These are phyloP conservation scores for Kwoniella sp. DNA, from an alignment of 768 basidiomycete genomes.

Conservation along the genomic window DNA sequence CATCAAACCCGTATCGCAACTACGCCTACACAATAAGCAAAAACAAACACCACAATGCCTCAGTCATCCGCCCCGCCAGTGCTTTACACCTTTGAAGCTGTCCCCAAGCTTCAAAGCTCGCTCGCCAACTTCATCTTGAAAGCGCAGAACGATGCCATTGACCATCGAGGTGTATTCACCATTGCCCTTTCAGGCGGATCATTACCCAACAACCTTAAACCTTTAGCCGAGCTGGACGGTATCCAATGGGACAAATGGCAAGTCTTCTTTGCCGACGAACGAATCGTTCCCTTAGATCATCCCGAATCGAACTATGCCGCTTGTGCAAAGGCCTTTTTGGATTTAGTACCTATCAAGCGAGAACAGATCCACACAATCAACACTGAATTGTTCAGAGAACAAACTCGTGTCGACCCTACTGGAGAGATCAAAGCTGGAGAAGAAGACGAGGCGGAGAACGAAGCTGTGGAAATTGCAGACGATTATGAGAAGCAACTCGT, in stretches of 20 bases:
- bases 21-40: too few relatives aligned
- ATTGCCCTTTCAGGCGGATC: conserved; percentile 93
- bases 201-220: conserved; percentile 72
- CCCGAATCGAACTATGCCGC: conserved; percentile 87
- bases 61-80: conserved; percentile 63
- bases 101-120: conserved; percentile 63
- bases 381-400: conserved; percentile 61
- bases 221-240: conserved; percentile 65
- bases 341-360: conserved; percentile 74
- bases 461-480: conserved; percentile 36
- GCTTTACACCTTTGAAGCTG: conserved; percentile 69
- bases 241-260: conserved; percentile 98
- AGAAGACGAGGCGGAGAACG: conserved; percentile 44
- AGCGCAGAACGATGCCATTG: conserved; percentile 84
- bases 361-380: conserved; percentile 85
- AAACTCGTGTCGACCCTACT: conserved; percentile 39
- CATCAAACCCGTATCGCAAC: not conserved
- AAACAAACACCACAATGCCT: conserved; percentile 39
- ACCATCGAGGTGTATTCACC: conserved; percentile 86
- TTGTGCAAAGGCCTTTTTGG: conserved; percentile 72
- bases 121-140: conserved; percentile 82
- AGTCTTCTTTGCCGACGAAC: conserved; percentile 95
- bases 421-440: conserved; percentile 39
- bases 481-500: conserved; percentile 38
- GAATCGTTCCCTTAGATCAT: conserved; percentile 88